Base-by-base conservation (phyloP, 2,329 filamentous ascomycete species). In the Stachybotrys chlorohalonatus region DNA sequence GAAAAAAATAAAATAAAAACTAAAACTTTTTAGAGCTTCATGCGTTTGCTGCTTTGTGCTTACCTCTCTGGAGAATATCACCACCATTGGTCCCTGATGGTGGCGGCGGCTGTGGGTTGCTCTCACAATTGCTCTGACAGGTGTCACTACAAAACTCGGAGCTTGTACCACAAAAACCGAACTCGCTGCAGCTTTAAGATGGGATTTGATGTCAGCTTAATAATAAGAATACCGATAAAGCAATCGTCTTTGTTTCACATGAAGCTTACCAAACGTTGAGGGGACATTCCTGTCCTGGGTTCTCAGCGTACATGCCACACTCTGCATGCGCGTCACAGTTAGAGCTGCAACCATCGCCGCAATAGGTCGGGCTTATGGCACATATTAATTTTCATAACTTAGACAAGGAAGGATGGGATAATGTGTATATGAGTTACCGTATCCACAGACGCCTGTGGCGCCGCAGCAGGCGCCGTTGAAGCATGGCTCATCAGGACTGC, bases 311-410 rank as follows among this genome's bases (percentile, higher is more conserved):
- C 46, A 11, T 47, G 15, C 46, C 46, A 24, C 46, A 47, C 16
- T 47, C 46, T 8, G 46, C 46, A 13, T 47, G 9, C 2, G 46
- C 68, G 58, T 72, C 59, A 53, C 70, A 73, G 53, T 71, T 69
- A 9, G 65, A 63, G 1, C 59, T 59, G 53, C 66, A 68, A 13
- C 30, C 49, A 8, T 6, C 49, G 5, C 49, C 49, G 15, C 49
- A 51, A 5, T 32, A 6, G 15, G 3, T 36, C 6, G 46, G 46
- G 6, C 39, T 5, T 45, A 5, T 45, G 48, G 48, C 47, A 17
- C 6, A 32, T 50, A 31, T n/a, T 8, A n/a, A 50, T 9, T n/a
- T 32, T 32, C 24, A 17, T 50, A n/a, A 50, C 3, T 17, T 50
- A 50, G 13, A 24, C 13, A 11, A 24, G 9, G 7, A 47, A n/a